Conservation (phyloP, 768 basidiomycete species). For the Termitomyces sp. region DNA sequence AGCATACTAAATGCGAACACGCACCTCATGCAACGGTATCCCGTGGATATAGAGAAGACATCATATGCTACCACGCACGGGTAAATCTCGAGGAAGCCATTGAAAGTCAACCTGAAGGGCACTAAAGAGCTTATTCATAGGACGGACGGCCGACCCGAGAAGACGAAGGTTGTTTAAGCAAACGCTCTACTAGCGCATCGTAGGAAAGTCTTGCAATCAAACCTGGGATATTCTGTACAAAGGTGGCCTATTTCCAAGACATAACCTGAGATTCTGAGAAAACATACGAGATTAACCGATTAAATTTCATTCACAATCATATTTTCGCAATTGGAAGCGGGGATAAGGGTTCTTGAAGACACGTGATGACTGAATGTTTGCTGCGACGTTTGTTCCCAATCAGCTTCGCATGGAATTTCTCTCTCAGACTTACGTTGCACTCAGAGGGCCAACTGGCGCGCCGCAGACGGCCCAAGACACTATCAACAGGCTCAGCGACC, state of each 20-base stretch:
- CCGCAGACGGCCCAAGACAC: conserved; percentile 85
- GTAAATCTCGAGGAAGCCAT: background rate
- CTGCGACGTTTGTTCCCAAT: background rate
- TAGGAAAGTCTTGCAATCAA: background rate
- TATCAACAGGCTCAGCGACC: conserved; percentile 83
- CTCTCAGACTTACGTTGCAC: conserved; percentile 80
- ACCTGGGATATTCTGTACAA: background rate
- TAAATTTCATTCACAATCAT: too few species aligned
- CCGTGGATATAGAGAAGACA: background rate
- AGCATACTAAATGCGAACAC: background rate
- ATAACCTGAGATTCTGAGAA: background rate
- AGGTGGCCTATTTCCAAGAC: background rate
- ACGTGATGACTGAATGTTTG: conserved; percentile 11
- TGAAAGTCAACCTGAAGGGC: background rate
- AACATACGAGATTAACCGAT: background rate
- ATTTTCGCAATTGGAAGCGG: too few species aligned
- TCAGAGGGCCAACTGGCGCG: conserved; percentile 78
- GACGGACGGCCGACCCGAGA: background rate
- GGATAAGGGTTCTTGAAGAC: background rate
- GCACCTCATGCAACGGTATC: background rate
- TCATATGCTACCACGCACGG: background rate
- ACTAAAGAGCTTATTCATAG: background rate
- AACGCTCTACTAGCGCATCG: background rate
- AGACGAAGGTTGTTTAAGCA: background rate
- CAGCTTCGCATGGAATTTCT: conserved; percentile 68